Evolutionary conservation across 257 asterid genomes (phyloP), one percentile per base, ranked within the genome.

Genomic region (Eustoma russellianum): DNA sequence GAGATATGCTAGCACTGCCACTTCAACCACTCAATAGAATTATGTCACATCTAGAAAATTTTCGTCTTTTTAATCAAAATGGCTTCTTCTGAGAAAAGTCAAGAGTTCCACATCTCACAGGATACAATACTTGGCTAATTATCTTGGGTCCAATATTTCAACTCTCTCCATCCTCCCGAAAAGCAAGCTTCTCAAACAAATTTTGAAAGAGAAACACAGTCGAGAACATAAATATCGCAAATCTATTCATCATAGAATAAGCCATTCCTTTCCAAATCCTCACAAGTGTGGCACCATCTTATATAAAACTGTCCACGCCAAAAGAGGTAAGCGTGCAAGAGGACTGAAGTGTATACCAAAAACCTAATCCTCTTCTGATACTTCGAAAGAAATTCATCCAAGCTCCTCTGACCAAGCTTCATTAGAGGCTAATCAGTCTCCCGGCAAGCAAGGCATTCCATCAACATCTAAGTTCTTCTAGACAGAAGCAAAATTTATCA

Each of bases 321-420:
- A 62, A 46, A 16, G 17, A 38, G 61, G 49, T 55, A 15, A 58
- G 43, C 59, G 50, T 7, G 13, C 52, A 41, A 68, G 47, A 57
- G 58, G 63, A 63, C 60, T 48, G 66, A 59, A 51, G 54, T 18
- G 64, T 24, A 57, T 40, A 64, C 70, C 59, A 66, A 75, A 69
- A 69, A 71, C 65, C 50, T 56, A 60, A 66, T 52, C 66, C 65
- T 53, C 55, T 63, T 10, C 46, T 15, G 13, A 40, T 46, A 59
- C 66, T 58, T 72, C 53, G 79, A 64, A 68, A 79, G 60, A 64
- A 66, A 65, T 65, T 66, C 63, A 66, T 38, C 69, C 76, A 72
- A 68, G 80, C 82, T 70, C 73, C 83, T 66, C 57, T 61, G 69
- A 71, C 69, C 60, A 72, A 72, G 77, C 81, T 66, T 57, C 83